Base-by-base conservation (phyloP, 306 rosid species). In the Cucurbita moschata region DNA sequence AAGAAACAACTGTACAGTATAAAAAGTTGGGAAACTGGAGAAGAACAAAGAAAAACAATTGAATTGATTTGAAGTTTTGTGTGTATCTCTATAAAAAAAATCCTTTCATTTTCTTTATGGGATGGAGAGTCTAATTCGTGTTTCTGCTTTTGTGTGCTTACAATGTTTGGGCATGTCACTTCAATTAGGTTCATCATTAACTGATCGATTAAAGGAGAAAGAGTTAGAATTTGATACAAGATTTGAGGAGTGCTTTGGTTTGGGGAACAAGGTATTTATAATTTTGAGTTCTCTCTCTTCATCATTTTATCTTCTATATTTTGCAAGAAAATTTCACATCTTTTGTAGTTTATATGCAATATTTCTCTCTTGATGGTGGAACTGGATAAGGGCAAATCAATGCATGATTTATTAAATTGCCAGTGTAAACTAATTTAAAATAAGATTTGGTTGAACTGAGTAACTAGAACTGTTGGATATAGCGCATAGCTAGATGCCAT, bases 171-270 rank as follows among this genome's bases (percentile, higher is more conserved):
- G 1, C 18, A 1, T 50, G 57, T 49, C 26, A 13, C 26, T 69
- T 59, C 55, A 15, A 30, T 16, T 21, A 94, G 99, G 96, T 75
- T 55, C 87, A 74, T 84, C 88, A n/a, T 80, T 94, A 77, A 85
- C 99, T 21, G 75, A 82, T 73, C 88, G 72, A 75, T 84, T 91
- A 86, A 87, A 85, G 71, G 87, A 83, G 78, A 94, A 94, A 83
- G 87, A 89, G 70, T 84, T 77, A 76, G 88, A 89, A 52, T 94
- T 89, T 94, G 96, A 94, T 70, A 70, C 81, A 16, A 86, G 83
- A 81, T 89, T 91, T 77, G 92, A 85, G 86, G 84, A 85, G 74
- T 44, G 54, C 72, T 94, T 94, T 79, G 86, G 81, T 76, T 78
- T 87, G 82, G 82, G 79, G 38, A 82, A 79, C 79, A 86, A 89